A percentile compares a stretch with the other conserved stretches of the same genome.
These are phyloP conservation scores for Linaria vulgaris DNA, from an alignment of 257 asterid species.

Conservation along the genomic window DNA sequence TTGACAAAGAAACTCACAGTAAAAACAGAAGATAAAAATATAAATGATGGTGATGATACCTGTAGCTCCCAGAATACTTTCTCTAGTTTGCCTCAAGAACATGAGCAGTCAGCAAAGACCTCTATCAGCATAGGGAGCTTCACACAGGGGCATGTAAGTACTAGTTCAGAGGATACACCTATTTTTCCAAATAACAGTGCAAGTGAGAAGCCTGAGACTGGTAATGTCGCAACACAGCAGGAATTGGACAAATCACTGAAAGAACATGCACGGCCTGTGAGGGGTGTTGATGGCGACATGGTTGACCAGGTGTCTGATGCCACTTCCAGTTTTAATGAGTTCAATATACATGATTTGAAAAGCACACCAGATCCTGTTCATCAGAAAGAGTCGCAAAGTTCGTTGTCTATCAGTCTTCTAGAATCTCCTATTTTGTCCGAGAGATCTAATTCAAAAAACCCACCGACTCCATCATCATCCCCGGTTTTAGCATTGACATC, in stretches of 20 bases:
- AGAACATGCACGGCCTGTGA: constrained; percentile 45
- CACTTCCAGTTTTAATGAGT: constrained; percentile 55
- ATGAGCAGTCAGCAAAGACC: constrained; percentile 72
- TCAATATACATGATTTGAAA: constrained; percentile 49
- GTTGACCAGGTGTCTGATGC: constrained; percentile 53
- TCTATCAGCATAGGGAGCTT: constrained; percentile 84
- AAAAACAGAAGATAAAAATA: constrained; percentile 64
- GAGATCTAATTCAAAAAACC: constrained; percentile 60
- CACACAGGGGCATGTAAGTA: constrained; percentile 76
- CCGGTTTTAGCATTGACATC: constrained; percentile 91
- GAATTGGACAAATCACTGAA: constrained; percentile 45
- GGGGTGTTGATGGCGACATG: constrained; percentile 50
- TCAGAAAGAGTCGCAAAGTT: constrained; percentile 64
- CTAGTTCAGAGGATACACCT: constrained; percentile 82
- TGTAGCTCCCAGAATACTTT: constrained; percentile 83
- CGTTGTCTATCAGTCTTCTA: constrained; percentile 41
- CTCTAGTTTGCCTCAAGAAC: constrained; percentile 90
- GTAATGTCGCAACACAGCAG: constrained; percentile 33
- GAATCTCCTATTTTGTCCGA: constrained; percentile 76
- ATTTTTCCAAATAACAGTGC: constrained; percentile 32
- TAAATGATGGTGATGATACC: constrained; percentile 74
- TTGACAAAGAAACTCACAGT: constrained; percentile 79
- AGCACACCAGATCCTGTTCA: constrained; percentile 42
- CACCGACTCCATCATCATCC: constrained; percentile 57
- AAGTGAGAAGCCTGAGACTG: constrained; percentile 45